Evolutionary conservation across 2,329 filamentous ascomycete genomes (phyloP).

Genomic region (Exophiala viscosa): DNA sequence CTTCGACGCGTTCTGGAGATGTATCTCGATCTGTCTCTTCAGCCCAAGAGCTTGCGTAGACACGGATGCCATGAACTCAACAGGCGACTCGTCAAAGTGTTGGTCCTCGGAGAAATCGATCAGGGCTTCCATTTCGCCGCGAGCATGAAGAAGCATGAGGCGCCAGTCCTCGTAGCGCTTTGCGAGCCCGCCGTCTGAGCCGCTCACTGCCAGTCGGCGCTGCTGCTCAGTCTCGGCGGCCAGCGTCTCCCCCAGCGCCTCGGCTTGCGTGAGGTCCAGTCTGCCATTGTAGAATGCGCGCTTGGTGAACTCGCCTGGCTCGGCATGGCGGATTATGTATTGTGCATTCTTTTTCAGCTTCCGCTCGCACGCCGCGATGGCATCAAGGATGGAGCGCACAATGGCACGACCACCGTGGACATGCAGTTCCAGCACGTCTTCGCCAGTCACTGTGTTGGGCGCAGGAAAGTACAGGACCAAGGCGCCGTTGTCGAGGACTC

Average conservation of each 20-base stretch:
- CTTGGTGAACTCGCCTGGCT: constrained; percentile 91
- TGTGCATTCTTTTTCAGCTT: neutral
- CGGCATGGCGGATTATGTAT: constrained; percentile 70
- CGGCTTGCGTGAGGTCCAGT: constrained; percentile 79
- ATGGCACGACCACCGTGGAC: constrained; percentile 90
- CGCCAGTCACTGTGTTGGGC: constrained; percentile 82
- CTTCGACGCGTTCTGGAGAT: constrained; percentile 72
- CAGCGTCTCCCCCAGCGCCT: constrained; percentile 59
- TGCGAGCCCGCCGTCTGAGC: constrained; percentile 66
- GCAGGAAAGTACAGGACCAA: constrained; percentile 77
- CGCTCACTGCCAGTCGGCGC: constrained; percentile 77
- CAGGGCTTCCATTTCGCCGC: constrained; percentile 88
- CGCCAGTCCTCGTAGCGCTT: constrained; percentile 81
- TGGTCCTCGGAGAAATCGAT: constrained; percentile 98
- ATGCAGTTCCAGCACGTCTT: constrained; percentile 88
- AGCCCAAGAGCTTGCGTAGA: constrained; percentile 61
- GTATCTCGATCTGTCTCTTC: constrained; percentile 59
- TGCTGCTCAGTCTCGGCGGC: constrained; percentile 83
- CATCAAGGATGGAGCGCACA: constrained; percentile 76
- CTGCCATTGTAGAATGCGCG: constrained; percentile 85
- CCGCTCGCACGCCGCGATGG: constrained; percentile 55
- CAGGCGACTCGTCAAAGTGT: constrained; percentile 85
- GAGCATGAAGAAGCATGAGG: constrained; percentile 68
- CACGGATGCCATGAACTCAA: constrained; percentile 67
- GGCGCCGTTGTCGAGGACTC: constrained; percentile 69